These are phyloP conservation scores for Kodamaea ohmeri DNA, from an alignment of 1,139 yeast species.

Conservation along the genomic window DNA sequence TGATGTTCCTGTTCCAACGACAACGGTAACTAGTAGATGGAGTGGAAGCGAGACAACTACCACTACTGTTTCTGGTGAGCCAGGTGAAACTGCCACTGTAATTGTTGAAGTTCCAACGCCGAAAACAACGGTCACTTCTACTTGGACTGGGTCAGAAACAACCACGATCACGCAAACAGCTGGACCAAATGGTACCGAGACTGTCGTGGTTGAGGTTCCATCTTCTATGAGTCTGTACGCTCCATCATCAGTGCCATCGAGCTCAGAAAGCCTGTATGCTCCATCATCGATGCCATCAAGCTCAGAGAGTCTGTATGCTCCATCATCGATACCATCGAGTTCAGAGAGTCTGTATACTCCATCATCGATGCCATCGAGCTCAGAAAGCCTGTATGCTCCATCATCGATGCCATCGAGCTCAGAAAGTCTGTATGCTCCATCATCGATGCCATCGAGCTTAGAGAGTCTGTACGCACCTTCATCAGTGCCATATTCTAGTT, in stretches of 20 bases:
- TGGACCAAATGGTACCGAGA: background rate
- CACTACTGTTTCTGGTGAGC: conserved; percentile 12
- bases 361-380: conserved; percentile 11
- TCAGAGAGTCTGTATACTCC: conserved; percentile 4
- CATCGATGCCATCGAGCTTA: background rate
- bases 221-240: conserved; percentile 7
- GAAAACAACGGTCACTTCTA: conserved; percentile 16
- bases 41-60: conserved; percentile 10
- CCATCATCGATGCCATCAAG: conserved; percentile 13
- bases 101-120: conserved; percentile 16
- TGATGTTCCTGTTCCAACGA: conserved; percentile 9
- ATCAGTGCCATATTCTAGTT: background rate
- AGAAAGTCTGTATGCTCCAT: background rate
- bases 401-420: conserved; percentile 1
- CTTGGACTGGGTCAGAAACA: conserved; percentile 10
- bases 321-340: conserved; percentile 13
- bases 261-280: background rate
- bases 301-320: conserved; percentile 6
- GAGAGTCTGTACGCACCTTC: background rate
- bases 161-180: background rate
- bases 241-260: background rate
- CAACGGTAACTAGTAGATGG: conserved; percentile 3
- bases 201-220: conserved; percentile 11
- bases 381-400: conserved; percentile 4
- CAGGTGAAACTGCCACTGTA: conserved; percentile 19